phyloP scores from a whole-genome alignment of 192 early-diverging fungal species.

The Jimgerdemannia lactiflua region DNA sequence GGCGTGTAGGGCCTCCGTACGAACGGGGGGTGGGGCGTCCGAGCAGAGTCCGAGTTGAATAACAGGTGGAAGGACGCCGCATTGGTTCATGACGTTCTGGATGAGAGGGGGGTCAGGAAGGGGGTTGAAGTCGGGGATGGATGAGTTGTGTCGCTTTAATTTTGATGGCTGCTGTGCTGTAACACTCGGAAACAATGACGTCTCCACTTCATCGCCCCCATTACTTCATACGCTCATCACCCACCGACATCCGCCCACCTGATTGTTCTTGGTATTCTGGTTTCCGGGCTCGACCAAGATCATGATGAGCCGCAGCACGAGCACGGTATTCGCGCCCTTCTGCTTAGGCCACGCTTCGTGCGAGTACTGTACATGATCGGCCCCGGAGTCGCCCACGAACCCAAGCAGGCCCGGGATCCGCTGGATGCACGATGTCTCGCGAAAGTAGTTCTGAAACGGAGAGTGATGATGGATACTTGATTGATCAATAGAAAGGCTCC shows the following conservation, averaged over 20 bases:
- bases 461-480: too few relatives aligned
- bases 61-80: conserved; percentile 75
- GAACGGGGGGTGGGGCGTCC: conserved; percentile 73
- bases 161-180: too few relatives aligned
- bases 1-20: conserved; percentile 81
- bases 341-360: conserved; percentile 76
- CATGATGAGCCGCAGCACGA: conserved; percentile 84
- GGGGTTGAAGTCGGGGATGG: too few relatives aligned
- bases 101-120: conserved; percentile 5
- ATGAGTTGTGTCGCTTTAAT: too few relatives aligned
- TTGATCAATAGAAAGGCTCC: too few relatives aligned
- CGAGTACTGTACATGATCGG: conserved; percentile 35
- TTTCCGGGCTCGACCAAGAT: conserved; percentile 89
- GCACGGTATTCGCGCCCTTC: conserved; percentile 83
- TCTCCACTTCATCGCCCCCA: too few relatives aligned
- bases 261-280: conserved; percentile 84
- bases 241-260: conserved; percentile 24
- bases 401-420: conserved; percentile 78
- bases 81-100: conserved; percentile 77
- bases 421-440: conserved; percentile 94
- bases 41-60: conserved; percentile 76
- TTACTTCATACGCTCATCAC: not conserved
- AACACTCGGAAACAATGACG: too few relatives aligned
- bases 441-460: conserved; percentile 77
- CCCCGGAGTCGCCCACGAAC: conserved; percentile 34